Evolutionary conservation across 495 filamentous ascomycete genomes (phyloP).

Genomic region (Astrothelium macrocarpum): DNA sequence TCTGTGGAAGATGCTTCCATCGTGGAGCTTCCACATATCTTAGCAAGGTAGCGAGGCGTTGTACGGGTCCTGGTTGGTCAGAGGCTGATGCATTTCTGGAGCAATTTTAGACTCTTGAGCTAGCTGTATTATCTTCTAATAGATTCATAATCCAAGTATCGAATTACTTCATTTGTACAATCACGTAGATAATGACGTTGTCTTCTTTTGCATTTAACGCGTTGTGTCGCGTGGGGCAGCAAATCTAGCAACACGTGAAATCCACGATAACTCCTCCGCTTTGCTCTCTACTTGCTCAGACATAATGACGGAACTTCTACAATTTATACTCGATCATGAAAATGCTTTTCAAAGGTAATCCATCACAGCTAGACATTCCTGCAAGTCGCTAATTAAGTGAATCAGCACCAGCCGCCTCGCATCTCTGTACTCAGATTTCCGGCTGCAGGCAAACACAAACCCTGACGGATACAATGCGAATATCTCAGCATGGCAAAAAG

Average conservation of each 20-base stretch:
- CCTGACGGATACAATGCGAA: conserved; percentile 87
- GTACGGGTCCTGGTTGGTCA: neutral
- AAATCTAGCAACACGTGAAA: no score
- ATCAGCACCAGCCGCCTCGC: conserved; percentile 65
- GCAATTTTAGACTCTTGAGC: neutral
- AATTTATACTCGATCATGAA: conserved; percentile 52
- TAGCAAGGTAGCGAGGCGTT: conserved; percentile 6
- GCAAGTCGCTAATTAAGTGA: conserved; percentile 8
- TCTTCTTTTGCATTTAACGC: no score
- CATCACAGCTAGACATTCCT: neutral
- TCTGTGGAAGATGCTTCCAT: neutral
- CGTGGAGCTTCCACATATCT: neutral
- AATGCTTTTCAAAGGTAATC: conserved; percentile 55
- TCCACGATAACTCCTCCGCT: no score
- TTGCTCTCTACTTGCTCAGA: neutral
- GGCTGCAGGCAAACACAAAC: conserved; percentile 65
- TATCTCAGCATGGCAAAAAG: conserved; percentile 70
- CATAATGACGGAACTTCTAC: conserved; percentile 34
- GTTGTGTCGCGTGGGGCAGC: neutral
- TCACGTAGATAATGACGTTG: no score
- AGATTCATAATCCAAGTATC: neutral
- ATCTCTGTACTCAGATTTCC: conserved; percentile 91
- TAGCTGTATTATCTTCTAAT: neutral
- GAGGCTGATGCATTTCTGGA: neutral
- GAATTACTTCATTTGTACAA: neutral